phyloP scores from a whole-genome alignment of 495 filamentous ascomycete genomes.

The Penicillium pancosmium region DNA sequence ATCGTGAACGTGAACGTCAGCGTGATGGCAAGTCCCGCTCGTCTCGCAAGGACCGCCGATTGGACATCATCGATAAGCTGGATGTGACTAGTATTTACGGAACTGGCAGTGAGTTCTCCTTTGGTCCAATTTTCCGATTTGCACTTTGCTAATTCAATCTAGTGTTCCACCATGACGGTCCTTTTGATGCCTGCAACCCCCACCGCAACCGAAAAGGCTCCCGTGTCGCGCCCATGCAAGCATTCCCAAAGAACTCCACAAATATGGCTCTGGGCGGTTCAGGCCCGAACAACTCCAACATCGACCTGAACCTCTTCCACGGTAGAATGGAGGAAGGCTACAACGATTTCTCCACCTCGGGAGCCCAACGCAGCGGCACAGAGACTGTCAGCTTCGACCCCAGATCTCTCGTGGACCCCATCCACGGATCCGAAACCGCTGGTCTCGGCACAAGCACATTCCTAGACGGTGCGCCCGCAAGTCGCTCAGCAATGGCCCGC shows the following conservation, averaged over 20 bases:
- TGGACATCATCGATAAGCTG: constrained; percentile 96
- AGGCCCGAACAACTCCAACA: constrained; percentile 78
- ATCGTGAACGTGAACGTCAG: constrained; percentile 68
- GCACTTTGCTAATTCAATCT: constrained; percentile 13
- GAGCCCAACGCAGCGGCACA: constrained; percentile 36
- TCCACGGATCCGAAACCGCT: constrained; percentile 81
- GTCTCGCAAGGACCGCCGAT: constrained; percentile 55
- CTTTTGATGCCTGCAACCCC: constrained; percentile 97
- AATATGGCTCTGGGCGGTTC: constrained; percentile 92
- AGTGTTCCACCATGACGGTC: constrained; percentile 99
- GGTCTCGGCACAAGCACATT: constrained; percentile 96
- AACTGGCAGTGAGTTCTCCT: constrained; percentile 73
- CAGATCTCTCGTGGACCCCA: constrained; percentile 60
- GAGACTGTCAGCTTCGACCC: constrained; percentile 60
- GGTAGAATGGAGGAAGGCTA: constrained; percentile 84
- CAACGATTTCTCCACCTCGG: constrained; percentile 65
- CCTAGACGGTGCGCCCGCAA: constrained; percentile 90
- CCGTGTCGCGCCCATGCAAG: constrained; percentile 90
- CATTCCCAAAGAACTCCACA: constrained; percentile 85
- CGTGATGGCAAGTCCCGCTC: constrained; percentile 57
- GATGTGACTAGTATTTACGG: constrained; percentile 98
- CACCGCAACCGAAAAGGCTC: constrained; percentile 87
- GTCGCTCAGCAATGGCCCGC: constrained; percentile 78
- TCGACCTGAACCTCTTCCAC: constrained; percentile 82
- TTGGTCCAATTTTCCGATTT: background rate